phyloP scores from a whole-genome alignment of 2,329 filamentous ascomycete genomes.

The Ceratocystis albifundus region DNA sequence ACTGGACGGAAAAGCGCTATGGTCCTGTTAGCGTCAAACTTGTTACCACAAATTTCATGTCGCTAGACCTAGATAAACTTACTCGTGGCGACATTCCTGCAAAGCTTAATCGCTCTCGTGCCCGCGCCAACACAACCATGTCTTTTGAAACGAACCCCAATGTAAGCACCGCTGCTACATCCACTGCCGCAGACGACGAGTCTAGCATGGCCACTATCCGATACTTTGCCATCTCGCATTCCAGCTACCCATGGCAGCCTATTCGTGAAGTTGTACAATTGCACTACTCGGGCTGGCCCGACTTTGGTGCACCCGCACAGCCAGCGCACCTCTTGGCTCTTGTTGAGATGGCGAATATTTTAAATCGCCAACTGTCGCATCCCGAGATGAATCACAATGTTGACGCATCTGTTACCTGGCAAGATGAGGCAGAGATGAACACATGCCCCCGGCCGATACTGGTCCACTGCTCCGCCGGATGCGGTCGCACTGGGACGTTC shows the following conservation, averaged over 20 bases:
- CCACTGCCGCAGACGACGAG: slow-evolving; percentile 38
- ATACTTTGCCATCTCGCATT: slow-evolving; percentile 73
- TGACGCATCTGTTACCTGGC: slow-evolving; percentile 30
- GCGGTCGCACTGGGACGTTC: slow-evolving; percentile 89
- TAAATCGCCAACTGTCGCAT: slow-evolving; percentile 48
- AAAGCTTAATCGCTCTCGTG: slow-evolving; percentile 30
- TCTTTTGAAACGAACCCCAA: slow-evolving; percentile 22
- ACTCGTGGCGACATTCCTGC: slow-evolving; percentile 1
- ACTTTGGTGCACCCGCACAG: slow-evolving; percentile 86
- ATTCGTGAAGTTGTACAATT: slow-evolving; percentile 89
- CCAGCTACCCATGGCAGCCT: slow-evolving; percentile 65
- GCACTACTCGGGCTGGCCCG: slow-evolving; percentile 93
- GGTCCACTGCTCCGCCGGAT: slow-evolving; percentile 92
- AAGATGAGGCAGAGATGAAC: slow-evolving; percentile 49
- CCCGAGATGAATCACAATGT: slow-evolving; percentile 32
- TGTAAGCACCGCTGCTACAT: neutral
- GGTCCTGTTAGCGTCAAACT: slow-evolving; percentile 63
- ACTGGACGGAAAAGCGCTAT: slow-evolving; percentile 74
- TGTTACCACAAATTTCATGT: slow-evolving; percentile 72
- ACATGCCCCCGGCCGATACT: slow-evolving; percentile 56
- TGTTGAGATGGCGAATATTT: slow-evolving; percentile 76
- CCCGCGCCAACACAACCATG: slow-evolving; percentile 30
- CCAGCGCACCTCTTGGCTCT: slow-evolving; percentile 75
- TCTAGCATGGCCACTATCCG: slow-evolving; percentile 66
- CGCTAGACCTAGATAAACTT: slow-evolving; percentile 51